Conservation (phyloP, 1,139 yeast species). For the Pichia sp. region DNA sequence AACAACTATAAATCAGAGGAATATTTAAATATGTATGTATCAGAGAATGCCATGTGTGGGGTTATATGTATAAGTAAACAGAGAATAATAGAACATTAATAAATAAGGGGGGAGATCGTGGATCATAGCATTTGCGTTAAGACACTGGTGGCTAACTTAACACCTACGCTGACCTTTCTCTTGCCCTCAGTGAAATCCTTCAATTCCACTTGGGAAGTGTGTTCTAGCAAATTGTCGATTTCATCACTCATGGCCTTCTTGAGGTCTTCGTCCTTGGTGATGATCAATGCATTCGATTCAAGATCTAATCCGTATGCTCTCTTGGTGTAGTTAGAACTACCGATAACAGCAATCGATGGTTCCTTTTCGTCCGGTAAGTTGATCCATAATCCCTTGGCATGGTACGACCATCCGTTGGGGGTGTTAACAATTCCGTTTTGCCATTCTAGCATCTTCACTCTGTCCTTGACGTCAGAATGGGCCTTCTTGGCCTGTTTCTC, state of each 20-base stretch:
- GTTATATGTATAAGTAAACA: no score
- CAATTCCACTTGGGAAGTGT: conserved; percentile 51
- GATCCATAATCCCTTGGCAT: conserved; percentile 97
- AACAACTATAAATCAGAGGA: no score
- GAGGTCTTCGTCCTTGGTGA: conserved; percentile 66
- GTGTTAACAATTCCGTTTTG: conserved; percentile 79
- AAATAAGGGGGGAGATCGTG: not conserved
- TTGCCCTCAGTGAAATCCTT: conserved; percentile 55
- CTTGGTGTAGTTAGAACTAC: conserved; percentile 91
- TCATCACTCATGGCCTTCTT: conserved; percentile 60
- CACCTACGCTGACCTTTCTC: conserved; percentile 57
- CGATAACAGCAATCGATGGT: conserved; percentile 80
- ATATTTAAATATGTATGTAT: no score
- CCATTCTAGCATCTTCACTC: conserved; percentile 78
- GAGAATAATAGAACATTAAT: no score
- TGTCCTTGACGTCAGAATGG: conserved; percentile 38
- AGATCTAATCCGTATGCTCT: conserved; percentile 86
- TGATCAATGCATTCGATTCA: conserved; percentile 79
- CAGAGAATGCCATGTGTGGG: no score
- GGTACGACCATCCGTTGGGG: conserved; percentile 93
- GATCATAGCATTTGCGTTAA: conserved; percentile 62
- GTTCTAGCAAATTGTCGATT: conserved; percentile 54
- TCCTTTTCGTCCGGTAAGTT: conserved; percentile 53
- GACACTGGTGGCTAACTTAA: conserved; percentile 61
- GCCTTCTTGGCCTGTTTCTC: conserved; percentile 22